Percentiles rank a stretch among this genome's conserved stretches.
These are phyloP conservation scores for Penicillium cataractarum DNA, from an alignment of 495 filamentous ascomycete genomes.

Conservation along the genomic window DNA sequence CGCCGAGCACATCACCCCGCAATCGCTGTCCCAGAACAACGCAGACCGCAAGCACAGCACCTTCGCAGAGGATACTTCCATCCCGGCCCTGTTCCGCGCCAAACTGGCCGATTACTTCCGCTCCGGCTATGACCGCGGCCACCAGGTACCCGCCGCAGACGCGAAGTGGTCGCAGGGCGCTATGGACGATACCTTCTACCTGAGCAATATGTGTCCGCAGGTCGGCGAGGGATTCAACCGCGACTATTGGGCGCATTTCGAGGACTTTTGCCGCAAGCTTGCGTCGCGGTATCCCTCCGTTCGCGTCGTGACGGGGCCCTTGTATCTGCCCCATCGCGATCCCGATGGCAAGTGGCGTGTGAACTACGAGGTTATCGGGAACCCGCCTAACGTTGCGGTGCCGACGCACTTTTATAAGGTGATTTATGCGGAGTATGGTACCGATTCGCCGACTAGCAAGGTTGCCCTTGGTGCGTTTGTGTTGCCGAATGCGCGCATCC, in stretches of 20 bases:
- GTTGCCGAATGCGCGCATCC: slow-evolving; percentile 87
- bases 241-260: slow-evolving; percentile 98
- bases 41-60: slow-evolving; percentile 82
- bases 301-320: slow-evolving; percentile 87
- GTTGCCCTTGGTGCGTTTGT: slow-evolving; percentile 95
- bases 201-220: slow-evolving; percentile 97
- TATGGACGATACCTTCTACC: slow-evolving; percentile 90
- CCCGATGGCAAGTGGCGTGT: slow-evolving; percentile 94
- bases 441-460: slow-evolving; percentile 57
- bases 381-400: slow-evolving; percentile 91
- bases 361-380: slow-evolving; percentile 94
- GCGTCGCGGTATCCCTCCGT: slow-evolving; percentile 83
- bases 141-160: slow-evolving; percentile 93
- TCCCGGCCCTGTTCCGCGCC: slow-evolving; percentile 86
- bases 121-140: slow-evolving; percentile 75
- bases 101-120: slow-evolving; percentile 91
- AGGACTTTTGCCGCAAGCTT: slow-evolving; percentile 90
- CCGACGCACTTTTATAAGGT: slow-evolving; percentile 99
- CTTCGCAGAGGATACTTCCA: slow-evolving; percentile 78
- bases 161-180: slow-evolving; percentile 92
- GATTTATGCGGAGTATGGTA: slow-evolving; percentile 88
- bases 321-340: slow-evolving; percentile 85
- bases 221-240: slow-evolving; percentile 97
- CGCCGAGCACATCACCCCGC: slow-evolving; percentile 94
- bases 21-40: slow-evolving; percentile 70